Conservation (phyloP, 129 eudicot species). For the Pseudognaphalium luteoalbum region DNA sequence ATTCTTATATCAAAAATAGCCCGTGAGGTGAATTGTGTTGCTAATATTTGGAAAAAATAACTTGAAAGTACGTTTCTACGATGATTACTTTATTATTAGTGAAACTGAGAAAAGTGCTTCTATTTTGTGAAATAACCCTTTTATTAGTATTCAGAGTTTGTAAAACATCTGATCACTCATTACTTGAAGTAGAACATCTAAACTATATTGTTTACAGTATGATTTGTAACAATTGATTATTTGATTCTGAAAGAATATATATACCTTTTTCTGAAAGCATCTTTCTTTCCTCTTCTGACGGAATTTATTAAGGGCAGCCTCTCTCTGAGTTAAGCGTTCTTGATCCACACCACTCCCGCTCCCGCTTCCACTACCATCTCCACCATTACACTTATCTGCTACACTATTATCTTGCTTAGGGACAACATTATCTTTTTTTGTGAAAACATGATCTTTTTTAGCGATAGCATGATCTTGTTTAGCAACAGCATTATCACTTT, state of each 20-base stretch:
- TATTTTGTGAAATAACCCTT: neutral
- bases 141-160: neutral
- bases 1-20: neutral
- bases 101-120: neutral
- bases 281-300: conserved; percentile 69
- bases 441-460: neutral
- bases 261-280: conserved; percentile 85
- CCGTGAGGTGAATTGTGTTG: neutral
- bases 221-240: neutral
- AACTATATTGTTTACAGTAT: neutral
- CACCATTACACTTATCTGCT: conserved; percentile 16
- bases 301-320: conserved; percentile 66
- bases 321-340: conserved; percentile 41
- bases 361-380: conserved; percentile 50
- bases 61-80: neutral
- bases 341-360: conserved; percentile 42
- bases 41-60: neutral
- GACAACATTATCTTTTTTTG: conserved; percentile 19
- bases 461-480: conserved; percentile 10
- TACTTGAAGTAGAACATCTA: neutral
- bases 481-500: conserved; percentile 42
- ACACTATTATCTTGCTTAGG: conserved; percentile 22
- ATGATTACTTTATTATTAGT: neutral
- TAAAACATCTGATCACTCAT: too few species aligned
- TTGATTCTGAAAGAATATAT: conserved; percentile 1